These are phyloP conservation scores for Mercurialis annua DNA, from an alignment of 345 rosid species.

Conservation along the genomic window DNA sequence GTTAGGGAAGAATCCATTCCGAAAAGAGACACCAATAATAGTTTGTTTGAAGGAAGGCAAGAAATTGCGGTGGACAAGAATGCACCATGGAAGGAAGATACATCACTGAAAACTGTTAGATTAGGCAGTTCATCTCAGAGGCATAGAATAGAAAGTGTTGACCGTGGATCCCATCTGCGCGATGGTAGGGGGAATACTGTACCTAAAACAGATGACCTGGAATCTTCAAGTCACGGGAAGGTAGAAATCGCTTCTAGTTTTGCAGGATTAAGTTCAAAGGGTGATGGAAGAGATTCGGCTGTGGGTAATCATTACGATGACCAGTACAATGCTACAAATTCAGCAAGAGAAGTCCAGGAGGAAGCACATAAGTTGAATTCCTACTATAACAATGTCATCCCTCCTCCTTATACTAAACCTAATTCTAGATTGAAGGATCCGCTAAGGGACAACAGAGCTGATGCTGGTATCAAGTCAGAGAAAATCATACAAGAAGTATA, in stretches of 20 bases:
- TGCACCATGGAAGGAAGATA: conserved; percentile 41
- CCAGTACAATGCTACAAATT: conserved; percentile 25
- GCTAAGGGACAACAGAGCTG: conserved; percentile 25
- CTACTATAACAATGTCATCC: conserved; percentile 41
- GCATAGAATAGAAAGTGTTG: conserved; percentile 31
- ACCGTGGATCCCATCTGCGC: conserved; percentile 27
- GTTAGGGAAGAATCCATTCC: conserved; percentile 20
- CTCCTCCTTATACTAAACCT: conserved; percentile 72
- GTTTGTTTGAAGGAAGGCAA: conserved; percentile 29
- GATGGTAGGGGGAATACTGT: conserved; percentile 40
- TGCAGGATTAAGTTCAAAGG: conserved; percentile 26
- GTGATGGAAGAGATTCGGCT: conserved; percentile 26
- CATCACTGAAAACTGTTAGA: conserved; percentile 38
- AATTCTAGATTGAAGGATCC: conserved; percentile 46
- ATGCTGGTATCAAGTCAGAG: conserved; percentile 22
- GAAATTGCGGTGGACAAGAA: conserved; percentile 35
- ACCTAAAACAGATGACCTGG: conserved; percentile 30
- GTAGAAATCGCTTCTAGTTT: conserved; percentile 26
- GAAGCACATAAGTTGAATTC: conserved; percentile 39
- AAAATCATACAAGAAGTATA: conserved; percentile 28
- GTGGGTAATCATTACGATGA: conserved; percentile 25
- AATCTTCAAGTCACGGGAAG: conserved; percentile 20
- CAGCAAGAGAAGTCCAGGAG: conserved; percentile 32
- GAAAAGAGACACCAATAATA: conserved; percentile 35
- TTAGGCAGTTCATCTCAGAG: conserved; percentile 42